Percentiles rank a stretch among this genome's conserved stretches.
Conservation (phyloP, 139 green algal species). For the Yamagishiella unicocca region DNA sequence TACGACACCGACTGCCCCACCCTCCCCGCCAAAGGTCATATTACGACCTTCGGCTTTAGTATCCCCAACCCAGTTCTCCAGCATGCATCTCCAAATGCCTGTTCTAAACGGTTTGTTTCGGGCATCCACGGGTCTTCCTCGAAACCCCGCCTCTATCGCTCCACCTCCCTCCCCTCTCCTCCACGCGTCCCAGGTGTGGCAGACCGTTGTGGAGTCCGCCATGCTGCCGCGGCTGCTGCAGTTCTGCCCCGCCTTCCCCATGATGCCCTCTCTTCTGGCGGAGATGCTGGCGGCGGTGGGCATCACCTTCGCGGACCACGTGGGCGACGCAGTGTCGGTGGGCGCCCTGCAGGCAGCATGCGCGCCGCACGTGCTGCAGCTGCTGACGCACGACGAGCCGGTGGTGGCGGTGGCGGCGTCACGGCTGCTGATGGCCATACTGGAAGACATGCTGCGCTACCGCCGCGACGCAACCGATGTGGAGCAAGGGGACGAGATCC, state of each 20-base stretch:
- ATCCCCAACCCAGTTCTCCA: too few relatives aligned
- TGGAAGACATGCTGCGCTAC: conserved; percentile 20
- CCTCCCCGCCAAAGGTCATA: too few relatives aligned
- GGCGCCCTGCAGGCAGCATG: conserved; percentile 30
- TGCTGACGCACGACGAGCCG: conserved; percentile 10
- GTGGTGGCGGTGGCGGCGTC: neutral
- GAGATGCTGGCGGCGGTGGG: neutral
- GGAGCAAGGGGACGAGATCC: conserved; percentile 25
- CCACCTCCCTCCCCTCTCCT: neutral
- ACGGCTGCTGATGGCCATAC: neutral
- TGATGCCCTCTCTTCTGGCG: neutral
- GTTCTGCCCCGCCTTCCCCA: conserved; percentile 22
- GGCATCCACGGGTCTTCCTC: too few relatives aligned
- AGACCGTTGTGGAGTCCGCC: conserved; percentile 29
- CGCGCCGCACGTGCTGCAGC: conserved; percentile 26
- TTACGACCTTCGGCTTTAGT: too few relatives aligned
- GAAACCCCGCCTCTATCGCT: too few relatives aligned
- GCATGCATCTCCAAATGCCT: too few relatives aligned
- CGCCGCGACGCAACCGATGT: neutral
- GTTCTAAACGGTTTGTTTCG: too few relatives aligned
- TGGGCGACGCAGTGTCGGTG: neutral
- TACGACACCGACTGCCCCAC: too few relatives aligned
- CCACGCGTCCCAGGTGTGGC: conserved; percentile 19
- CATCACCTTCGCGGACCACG: neutral
- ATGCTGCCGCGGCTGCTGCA: conserved; percentile 43